Percentiles rank a stretch among this genome's conserved stretches.
phyloP scores from a whole-genome alignment of 2,329 filamentous ascomycete genomes.

The Emergomyces africanus region DNA sequence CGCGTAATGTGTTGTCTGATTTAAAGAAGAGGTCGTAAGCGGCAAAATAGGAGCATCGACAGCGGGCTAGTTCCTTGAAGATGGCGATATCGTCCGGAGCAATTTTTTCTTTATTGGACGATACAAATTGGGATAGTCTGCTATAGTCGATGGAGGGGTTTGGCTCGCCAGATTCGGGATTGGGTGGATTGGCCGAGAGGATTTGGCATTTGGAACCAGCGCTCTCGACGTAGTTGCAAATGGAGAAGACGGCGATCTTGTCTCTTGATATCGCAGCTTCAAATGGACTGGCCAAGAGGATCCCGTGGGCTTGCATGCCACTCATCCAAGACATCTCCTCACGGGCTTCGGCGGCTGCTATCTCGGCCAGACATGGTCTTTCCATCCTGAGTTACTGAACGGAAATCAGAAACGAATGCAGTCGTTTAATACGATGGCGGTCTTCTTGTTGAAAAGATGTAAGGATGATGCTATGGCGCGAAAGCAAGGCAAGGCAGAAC shows the following conservation, averaged over 20 bases:
- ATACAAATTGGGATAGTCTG: constrained; percentile 3
- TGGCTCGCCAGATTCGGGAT: constrained; percentile 6
- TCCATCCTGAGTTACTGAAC: not conserved
- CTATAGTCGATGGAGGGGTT: constrained; percentile 8
- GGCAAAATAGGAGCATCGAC: constrained; percentile 6
- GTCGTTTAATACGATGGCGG: not conserved
- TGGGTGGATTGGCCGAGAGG: not conserved
- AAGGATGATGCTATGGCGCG: not conserved
- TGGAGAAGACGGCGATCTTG: not conserved
- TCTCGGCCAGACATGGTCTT: not conserved
- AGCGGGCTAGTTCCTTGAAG: constrained; percentile 1
- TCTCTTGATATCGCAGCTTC: not conserved
- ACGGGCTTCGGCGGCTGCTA: no score
- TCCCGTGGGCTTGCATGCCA: not conserved
- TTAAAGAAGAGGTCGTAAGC: not conserved
- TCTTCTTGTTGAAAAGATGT: not conserved
- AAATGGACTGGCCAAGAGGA: not conserved
- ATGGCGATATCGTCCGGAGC: not conserved
- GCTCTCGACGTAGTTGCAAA: constrained; percentile 2
- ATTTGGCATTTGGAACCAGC: not conserved
- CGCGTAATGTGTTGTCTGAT: not conserved
- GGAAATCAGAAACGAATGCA: not conserved
- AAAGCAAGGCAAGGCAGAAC: not conserved
- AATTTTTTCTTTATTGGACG: not conserved
- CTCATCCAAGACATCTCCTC: not conserved